Evolutionary conservation across 768 basidiomycete genomes (phyloP).

Genomic region (Tubosaeta brunneosetosa): DNA sequence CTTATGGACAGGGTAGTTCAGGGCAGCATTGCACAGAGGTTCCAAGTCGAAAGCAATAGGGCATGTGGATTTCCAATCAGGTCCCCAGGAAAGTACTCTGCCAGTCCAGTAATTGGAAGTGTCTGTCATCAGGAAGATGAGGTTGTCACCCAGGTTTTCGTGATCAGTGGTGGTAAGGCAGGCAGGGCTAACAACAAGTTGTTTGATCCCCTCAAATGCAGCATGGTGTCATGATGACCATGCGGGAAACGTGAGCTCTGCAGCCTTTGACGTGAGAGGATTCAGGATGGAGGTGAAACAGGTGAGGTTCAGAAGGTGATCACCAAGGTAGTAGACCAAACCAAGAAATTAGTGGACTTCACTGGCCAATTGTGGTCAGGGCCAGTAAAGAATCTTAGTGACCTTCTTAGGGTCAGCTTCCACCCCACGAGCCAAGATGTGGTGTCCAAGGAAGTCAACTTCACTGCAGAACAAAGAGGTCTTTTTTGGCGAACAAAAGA

Average conservation of each 20-base stretch:
- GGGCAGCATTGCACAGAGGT: neutral
- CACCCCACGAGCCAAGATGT: neutral
- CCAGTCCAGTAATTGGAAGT: neutral
- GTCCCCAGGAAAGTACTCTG: neutral
- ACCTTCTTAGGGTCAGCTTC: neutral
- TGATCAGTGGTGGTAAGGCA: neutral
- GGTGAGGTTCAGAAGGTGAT: neutral
- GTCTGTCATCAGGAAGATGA: neutral
- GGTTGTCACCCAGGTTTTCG: neutral
- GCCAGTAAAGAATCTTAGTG: neutral
- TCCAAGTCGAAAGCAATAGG: neutral
- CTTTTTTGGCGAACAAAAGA: neutral
- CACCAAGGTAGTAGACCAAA: neutral
- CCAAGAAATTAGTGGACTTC: neutral
- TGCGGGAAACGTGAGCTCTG: neutral
- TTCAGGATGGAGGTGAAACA: neutral
- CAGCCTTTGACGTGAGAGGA: neutral
- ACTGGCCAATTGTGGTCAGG: neutral
- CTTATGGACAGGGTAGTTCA: constrained; percentile 31
- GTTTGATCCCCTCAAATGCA: neutral
- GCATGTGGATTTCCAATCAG: neutral
- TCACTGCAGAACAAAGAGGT: neutral
- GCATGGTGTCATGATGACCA: neutral
- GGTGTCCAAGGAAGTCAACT: neutral
- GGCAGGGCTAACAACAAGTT: neutral